A percentile compares a stretch with the other conserved stretches of the same genome.
Conservation (phyloP, 768 basidiomycete species). For the Exidia glandulosa region DNA sequence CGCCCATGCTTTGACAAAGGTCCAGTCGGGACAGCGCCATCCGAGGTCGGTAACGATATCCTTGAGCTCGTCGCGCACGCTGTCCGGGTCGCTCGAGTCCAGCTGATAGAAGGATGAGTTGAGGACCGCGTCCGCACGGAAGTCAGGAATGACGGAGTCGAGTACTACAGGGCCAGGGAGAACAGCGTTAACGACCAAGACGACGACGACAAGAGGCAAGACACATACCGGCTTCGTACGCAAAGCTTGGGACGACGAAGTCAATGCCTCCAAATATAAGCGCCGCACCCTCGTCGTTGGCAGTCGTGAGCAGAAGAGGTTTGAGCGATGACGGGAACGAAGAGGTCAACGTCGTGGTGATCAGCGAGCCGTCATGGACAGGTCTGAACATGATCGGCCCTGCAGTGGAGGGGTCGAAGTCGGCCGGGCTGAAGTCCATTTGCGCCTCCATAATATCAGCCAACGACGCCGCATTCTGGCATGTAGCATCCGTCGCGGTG, state of each 20-base stretch:
- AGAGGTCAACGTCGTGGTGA: conserved; percentile 54
- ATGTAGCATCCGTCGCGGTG: conserved; percentile 33
- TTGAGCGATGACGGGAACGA: conserved; percentile 47
- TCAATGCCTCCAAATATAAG: conserved; percentile 34
- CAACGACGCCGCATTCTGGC: conserved; percentile 40
- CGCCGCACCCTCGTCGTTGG: conserved; percentile 60
- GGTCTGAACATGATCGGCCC: conserved; percentile 47
- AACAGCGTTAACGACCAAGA: background rate
- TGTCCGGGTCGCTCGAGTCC: conserved; percentile 13
- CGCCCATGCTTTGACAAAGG: conserved; percentile 58
- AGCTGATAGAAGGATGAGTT: conserved; percentile 37
- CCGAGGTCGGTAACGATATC: conserved; percentile 54
- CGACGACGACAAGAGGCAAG: no score
- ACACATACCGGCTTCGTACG: background rate
- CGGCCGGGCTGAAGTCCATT: conserved; percentile 26
- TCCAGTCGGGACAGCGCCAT: conserved; percentile 64
- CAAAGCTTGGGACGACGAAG: conserved; percentile 17
- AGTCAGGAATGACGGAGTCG: background rate
- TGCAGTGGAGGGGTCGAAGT: conserved; percentile 44
- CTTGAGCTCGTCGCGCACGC: conserved; percentile 37
- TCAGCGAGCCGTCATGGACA: conserved; percentile 52
- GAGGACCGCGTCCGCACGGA: conserved; percentile 33
- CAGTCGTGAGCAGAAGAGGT: conserved; percentile 60
- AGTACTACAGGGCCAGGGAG: background rate
- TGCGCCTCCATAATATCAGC: conserved; percentile 45